Conservation (phyloP, 345 rosid species). For the Ceriops tagal region DNA sequence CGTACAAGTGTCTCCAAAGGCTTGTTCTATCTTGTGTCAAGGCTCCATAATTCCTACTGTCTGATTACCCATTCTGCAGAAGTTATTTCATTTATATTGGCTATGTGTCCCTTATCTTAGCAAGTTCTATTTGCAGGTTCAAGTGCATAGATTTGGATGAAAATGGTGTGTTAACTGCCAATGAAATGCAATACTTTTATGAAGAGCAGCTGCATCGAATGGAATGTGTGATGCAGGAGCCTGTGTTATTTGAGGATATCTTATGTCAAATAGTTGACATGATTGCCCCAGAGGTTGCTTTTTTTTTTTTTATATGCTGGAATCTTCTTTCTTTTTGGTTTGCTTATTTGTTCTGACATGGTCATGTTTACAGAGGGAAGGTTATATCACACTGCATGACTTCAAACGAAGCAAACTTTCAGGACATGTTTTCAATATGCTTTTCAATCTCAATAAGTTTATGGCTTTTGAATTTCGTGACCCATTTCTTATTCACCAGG, state of each 20-base stretch:
- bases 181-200: slow-evolving; percentile 32
- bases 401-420: slow-evolving; percentile 28
- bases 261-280: slow-evolving; percentile 35
- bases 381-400: slow-evolving; percentile 27
- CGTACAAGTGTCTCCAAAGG: too few relatives aligned
- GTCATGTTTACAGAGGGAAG: slow-evolving; percentile 22
- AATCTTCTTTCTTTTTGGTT: neutral
- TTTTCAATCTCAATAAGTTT: slow-evolving; percentile 32
- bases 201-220: slow-evolving; percentile 36
- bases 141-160: slow-evolving; percentile 33
- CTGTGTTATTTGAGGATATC: slow-evolving; percentile 32
- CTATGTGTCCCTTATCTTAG: neutral
- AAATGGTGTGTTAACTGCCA: slow-evolving; percentile 24
- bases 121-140: slow-evolving; percentile 22
- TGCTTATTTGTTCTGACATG: neutral
- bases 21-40: too few relatives aligned
- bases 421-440: slow-evolving; percentile 30
- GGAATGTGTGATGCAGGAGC: slow-evolving; percentile 35
- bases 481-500: slow-evolving; percentile 34
- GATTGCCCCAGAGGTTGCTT: slow-evolving; percentile 28
- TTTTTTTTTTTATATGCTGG: neutral
- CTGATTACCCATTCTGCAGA: neutral
- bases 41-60: neutral
- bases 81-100: neutral
- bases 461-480: slow-evolving; percentile 34